Evolutionary conservation across 768 basidiomycete genomes (phyloP).

Genomic region (Collybiopsis confluens): DNA sequence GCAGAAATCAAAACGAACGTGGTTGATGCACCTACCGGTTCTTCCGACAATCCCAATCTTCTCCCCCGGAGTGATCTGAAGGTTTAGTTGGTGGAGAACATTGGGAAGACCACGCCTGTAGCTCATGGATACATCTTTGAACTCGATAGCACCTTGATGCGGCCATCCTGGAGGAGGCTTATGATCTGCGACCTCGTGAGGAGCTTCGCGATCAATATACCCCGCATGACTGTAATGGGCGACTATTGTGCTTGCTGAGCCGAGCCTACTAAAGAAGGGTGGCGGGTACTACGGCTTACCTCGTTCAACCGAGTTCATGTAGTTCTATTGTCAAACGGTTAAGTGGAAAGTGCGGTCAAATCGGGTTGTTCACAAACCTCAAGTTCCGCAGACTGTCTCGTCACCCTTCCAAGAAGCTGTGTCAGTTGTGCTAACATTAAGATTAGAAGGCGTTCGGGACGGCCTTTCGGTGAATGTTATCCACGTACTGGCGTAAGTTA

Average conservation of each 20-base stretch:
- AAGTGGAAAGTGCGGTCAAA: too few relatives aligned
- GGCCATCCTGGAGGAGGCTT: slow-evolving; percentile 67
- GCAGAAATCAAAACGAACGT: too few relatives aligned
- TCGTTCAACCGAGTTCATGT: slow-evolving; percentile 65
- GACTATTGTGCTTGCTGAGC: slow-evolving; percentile 26
- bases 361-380: slow-evolving; percentile 51
- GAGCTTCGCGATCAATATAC: slow-evolving; percentile 58
- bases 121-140: slow-evolving; percentile 54
- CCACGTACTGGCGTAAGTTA: slow-evolving; percentile 57
- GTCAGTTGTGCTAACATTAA: slow-evolving; percentile 38
- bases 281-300: slow-evolving; percentile 23
- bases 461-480: too few relatives aligned
- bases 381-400: slow-evolving; percentile 60
- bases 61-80: slow-evolving; percentile 61
- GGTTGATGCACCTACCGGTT: slow-evolving; percentile 10
- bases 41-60: slow-evolving; percentile 77
- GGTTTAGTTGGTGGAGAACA: slow-evolving; percentile 60
- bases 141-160: slow-evolving; percentile 49
- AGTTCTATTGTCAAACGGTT: slow-evolving; percentile 38
- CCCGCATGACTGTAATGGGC: slow-evolving; percentile 50
- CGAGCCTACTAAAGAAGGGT: neutral
- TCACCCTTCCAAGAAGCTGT: slow-evolving; percentile 50
- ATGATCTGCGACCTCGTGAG: slow-evolving; percentile 51
- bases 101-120: slow-evolving; percentile 72
- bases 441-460: too few relatives aligned